A percentile compares a stretch with the other conserved stretches of the same genome.
These are phyloP conservation scores for Pestalotiopsis sp. DNA, from an alignment of 2,329 filamentous ascomycete genomes.

Conservation along the genomic window DNA sequence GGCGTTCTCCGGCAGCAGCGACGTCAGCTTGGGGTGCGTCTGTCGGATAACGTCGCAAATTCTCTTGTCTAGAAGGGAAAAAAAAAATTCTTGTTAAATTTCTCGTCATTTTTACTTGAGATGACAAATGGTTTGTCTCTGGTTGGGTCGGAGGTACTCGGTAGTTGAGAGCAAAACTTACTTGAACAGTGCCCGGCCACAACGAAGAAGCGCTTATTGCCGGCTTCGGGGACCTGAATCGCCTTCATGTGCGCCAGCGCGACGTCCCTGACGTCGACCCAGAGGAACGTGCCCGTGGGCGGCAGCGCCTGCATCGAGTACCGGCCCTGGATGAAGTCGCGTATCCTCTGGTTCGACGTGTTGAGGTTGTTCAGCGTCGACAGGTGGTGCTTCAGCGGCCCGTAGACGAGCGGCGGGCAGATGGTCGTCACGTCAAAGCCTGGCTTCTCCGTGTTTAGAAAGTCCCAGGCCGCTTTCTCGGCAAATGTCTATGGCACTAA, in stretches of 20 bases:
- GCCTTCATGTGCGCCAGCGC: constrained; percentile 29
- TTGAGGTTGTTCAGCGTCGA: constrained; percentile 22
- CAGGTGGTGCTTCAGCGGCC: constrained; percentile 21
- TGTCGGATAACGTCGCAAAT: constrained; percentile 4
- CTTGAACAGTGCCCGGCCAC: constrained; percentile 22
- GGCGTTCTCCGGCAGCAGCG: neutral
- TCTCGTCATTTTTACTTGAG: neutral
- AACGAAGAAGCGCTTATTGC: constrained; percentile 30
- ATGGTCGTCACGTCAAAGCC: constrained; percentile 26
- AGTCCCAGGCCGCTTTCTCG: constrained; percentile 31
- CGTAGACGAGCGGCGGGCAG: constrained; percentile 30
- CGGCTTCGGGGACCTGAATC: constrained; percentile 20
- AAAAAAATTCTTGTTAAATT: neutral
- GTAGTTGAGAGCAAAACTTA: neutral
- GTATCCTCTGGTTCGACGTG: constrained; percentile 29
- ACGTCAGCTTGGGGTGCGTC: constrained; percentile 2
- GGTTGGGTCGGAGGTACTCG: neutral
- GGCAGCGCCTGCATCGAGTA: constrained; percentile 21
- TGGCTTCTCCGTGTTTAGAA: constrained; percentile 27
- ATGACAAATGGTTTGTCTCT: neutral
- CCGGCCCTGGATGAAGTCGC: constrained; percentile 31
- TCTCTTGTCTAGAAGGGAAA: neutral
- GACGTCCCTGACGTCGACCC: constrained; percentile 32
- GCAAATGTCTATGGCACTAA: constrained; percentile 23
- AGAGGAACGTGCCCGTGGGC: constrained; percentile 19